Base-by-base conservation (phyloP, 108 stramenopile genomes). In the Poteriospumella lacustris region DNA sequence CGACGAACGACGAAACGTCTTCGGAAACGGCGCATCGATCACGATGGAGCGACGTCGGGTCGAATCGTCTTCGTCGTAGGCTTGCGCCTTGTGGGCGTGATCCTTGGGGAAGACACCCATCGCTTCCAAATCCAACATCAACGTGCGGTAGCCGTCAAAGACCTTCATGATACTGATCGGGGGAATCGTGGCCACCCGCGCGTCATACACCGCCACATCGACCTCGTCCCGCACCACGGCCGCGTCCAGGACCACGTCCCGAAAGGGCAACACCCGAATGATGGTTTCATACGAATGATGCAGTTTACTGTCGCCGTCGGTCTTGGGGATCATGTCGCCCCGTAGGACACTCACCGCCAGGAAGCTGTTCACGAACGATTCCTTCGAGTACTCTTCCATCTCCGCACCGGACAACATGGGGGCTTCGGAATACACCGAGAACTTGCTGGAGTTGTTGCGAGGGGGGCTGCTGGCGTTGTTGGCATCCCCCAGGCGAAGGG, bases 331-430 rank as follows among this genome's bases (percentile, higher is more conserved):
- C 31, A 64, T 31, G 36, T 64, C 60, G 33, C 60, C 60, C 36
- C 60, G 60, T 3, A 64, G 31, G 36, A 64, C 60, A 24, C 60
- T 64, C 3, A 64, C 60, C 5, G 60, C 60, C 31, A 64, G 31
- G 36, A 64, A 64, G 36, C 3, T 5, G 36, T 3, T 3, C 5
- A 64, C 5, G 15, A 64, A 34, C 3, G 15, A 34, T 24, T 64
- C 60, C 31, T 64, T 64, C 29, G 60, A 3, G 31, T 64, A 64
- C 36, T 64, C 60, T 12, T 3, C 60, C 3, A 64, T 26, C 60
- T 64, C 60, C 19, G 15, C 19, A 56, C 19, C 19, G 19, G 52
- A 56, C 19, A 56, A 56, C 19, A 56, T 56, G 24, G 24, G 19
- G 24, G 19, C 24, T 24, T 56, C 24, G 24, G 52, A 56, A 56